Evolutionary conservation across 257 asterid species (phyloP), one percentile per base, ranked within the genome.

Genomic region (Fraxinus quadrangulata): DNA sequence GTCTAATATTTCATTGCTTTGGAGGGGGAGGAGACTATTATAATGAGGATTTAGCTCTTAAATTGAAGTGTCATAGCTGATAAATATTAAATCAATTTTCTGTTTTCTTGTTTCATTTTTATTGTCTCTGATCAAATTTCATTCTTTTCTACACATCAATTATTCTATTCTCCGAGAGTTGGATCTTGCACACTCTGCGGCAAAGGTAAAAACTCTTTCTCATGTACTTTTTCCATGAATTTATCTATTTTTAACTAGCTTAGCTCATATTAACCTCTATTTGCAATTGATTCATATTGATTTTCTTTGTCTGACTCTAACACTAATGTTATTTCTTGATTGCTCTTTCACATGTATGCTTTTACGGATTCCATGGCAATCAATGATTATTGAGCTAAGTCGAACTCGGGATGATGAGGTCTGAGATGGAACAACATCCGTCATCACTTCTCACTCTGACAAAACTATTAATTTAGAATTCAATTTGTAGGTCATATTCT

Each of bases 341-440:
- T 81, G 63, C 67, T 30, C 66, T 59, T 78, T 85, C 79, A 70
- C 45, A 54, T 77, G 37, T 59, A 0, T 73, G 36, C n/a, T 63
- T 9, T 75, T 72, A 75, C 75, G 72, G 51, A 33, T 26, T 30
- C 87, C 82, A 51, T 82, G 71, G 81, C 92, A 96, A 97, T 93
- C 99, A 40, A n/a, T n/a, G n/a, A 96, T 93, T 98, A 96, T 96
- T 73, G 99, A 96, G 85, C 96, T 93, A 56, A 96, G 98, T 83
- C 94, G 97, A 33, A 96, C 99, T 66, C 99, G 93, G 85, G 99
- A 96, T 76, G 99, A 96, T 83, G 99, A 96, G 85, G 99, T 96
- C 2, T 98, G 98, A 79, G 99, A 96, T 82, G 99, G 99, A 82
- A 96, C 99, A 21, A 92, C 99, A 72, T 93, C 98, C 75, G 99